These are phyloP conservation scores for Calycina herbarum DNA, from an alignment of 2,329 filamentous ascomycete species.

Conservation along the genomic window DNA sequence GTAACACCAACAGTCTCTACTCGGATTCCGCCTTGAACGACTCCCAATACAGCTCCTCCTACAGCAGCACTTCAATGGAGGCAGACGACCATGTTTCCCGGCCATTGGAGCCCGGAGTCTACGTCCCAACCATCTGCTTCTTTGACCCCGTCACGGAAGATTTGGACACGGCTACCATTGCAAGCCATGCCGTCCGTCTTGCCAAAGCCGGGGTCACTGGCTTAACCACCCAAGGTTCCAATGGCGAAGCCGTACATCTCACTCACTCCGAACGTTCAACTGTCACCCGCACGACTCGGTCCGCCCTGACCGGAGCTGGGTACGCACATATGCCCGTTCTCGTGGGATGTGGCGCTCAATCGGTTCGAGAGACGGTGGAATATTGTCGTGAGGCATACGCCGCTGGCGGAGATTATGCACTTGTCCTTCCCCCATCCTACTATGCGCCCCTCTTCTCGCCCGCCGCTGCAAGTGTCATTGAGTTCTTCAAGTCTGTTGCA, in stretches of 20 bases:
- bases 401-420: conserved; percentile 64
- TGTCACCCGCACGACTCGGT: conserved; percentile 59
- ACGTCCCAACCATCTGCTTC: conserved; percentile 74
- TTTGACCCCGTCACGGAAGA: conserved; percentile 66
- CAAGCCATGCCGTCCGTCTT: conserved; percentile 52
- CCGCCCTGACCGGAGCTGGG: conserved; percentile 59
- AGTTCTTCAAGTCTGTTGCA: conserved; percentile 61
- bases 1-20: conserved; percentile 36
- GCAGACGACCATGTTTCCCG: conserved; percentile 39
- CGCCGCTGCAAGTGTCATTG: conserved; percentile 53
- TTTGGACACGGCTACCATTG: conserved; percentile 59
- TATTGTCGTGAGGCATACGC: conserved; percentile 62
- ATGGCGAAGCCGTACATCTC: conserved; percentile 67
- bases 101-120: conserved; percentile 56
- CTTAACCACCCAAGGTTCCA: conserved; percentile 64
- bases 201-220: conserved; percentile 60
- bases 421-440: conserved; percentile 68
- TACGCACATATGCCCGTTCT: conserved; percentile 61
- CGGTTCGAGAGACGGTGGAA: conserved; percentile 64
- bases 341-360: conserved; percentile 66
- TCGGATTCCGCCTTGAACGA: conserved; percentile 38
- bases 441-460: conserved; percentile 60
- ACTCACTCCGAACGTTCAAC: conserved; percentile 60
- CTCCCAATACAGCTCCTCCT: conserved; percentile 43
- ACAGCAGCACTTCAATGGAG: conserved; percentile 42